These are phyloP conservation scores for Capronia coronata DNA, from an alignment of 2,329 filamentous ascomycete genomes.

Conservation along the genomic window DNA sequence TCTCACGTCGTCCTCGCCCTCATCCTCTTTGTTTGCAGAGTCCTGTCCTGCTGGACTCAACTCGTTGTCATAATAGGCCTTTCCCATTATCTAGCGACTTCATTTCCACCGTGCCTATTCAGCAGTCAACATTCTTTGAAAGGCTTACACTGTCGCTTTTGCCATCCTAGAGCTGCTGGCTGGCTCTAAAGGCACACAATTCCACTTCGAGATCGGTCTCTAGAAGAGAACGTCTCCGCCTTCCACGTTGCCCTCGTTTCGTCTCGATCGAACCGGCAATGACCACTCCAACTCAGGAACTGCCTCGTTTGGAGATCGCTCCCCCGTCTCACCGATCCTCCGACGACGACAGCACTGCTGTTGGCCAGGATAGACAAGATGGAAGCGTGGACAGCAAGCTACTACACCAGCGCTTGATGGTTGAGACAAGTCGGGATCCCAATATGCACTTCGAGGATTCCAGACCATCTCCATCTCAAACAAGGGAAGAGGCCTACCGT, in stretches of 20 bases:
- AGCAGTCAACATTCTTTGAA: neutral
- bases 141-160: constrained; percentile 2
- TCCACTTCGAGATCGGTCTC: neutral
- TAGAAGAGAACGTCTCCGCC: neutral
- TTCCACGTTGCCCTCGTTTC: neutral
- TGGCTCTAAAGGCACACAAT: constrained; percentile 7
- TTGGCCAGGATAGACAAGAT: constrained; percentile 31
- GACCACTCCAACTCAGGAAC: constrained; percentile 34
- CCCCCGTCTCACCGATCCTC: constrained; percentile 25
- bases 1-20: neutral
- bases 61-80: neutral
- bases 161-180: constrained; percentile 8
- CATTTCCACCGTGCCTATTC: neutral
- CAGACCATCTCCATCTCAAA: constrained; percentile 48
- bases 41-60: neutral
- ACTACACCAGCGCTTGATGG: constrained; percentile 42
- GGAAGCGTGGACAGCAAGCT: constrained; percentile 29
- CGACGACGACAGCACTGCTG: constrained; percentile 28
- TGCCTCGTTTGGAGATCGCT: constrained; percentile 28
- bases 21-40: neutral
- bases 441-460: constrained; percentile 29
- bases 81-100: neutral
- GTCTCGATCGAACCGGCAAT: constrained; percentile 25
- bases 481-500: constrained; percentile 54
- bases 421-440: constrained; percentile 40